These are phyloP conservation scores for Sphagnum tenellum DNA, from an alignment of 225 moss, liverwort and hornwort species.

Conservation along the genomic window DNA sequence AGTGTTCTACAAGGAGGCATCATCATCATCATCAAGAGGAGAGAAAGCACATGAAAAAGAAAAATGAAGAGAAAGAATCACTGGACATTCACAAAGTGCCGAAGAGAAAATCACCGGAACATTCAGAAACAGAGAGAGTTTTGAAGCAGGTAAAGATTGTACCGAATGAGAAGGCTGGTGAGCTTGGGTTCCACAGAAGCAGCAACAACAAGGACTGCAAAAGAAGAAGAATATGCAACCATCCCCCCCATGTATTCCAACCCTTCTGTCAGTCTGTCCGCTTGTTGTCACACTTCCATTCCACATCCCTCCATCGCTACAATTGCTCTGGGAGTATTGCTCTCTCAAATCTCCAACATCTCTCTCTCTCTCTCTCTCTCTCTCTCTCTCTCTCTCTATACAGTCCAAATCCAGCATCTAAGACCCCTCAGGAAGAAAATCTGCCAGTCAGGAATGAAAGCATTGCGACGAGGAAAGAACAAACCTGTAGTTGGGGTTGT, in stretches of 20 bases:
- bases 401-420: background rate
- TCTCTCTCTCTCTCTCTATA: background rate
- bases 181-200: slow-evolving; percentile 68
- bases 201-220: slow-evolving; percentile 57
- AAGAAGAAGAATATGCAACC: slow-evolving; percentile 19
- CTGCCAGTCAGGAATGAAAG: background rate
- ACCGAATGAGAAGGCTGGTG: slow-evolving; percentile 70
- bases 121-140: background rate
- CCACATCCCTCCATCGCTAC: background rate
- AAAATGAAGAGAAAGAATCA: background rate
- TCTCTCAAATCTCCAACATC: background rate
- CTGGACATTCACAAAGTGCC: background rate
- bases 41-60: background rate
- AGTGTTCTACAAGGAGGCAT: background rate
- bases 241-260: slow-evolving; percentile 8
- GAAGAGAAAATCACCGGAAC: background rate
- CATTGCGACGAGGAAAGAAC: background rate
- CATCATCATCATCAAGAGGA: too few relatives aligned
- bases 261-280: slow-evolving; percentile 21
- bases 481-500: slow-evolving; percentile 22
- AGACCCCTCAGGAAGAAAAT: background rate
- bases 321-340: background rate
- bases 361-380: too few relatives aligned
- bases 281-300: slow-evolving; percentile 11
- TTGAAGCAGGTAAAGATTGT: background rate